A percentile compares a stretch with the other conserved stretches of the same genome.
These are phyloP conservation scores for Fusarium avenaceum DNA, from an alignment of 2,329 filamentous ascomycete species.

Conservation along the genomic window DNA sequence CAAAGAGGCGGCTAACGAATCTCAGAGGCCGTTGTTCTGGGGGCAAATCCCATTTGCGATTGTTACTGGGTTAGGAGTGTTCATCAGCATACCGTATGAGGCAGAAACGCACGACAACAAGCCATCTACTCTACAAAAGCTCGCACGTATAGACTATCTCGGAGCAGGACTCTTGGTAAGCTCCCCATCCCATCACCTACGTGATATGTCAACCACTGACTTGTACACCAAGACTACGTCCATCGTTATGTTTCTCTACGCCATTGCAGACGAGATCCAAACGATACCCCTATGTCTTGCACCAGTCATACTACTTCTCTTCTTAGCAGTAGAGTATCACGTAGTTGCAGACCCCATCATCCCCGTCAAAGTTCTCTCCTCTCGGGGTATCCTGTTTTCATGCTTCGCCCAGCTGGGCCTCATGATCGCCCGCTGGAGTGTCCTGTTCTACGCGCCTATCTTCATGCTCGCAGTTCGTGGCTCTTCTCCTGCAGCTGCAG, in stretches of 20 bases:
- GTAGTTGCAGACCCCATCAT: conserved; percentile 79
- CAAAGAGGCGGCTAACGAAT: conserved; percentile 12
- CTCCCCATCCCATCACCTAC: neutral
- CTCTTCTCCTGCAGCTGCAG: conserved; percentile 77
- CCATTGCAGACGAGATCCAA: conserved; percentile 74
- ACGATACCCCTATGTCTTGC: conserved; percentile 72
- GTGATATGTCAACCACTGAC: conserved; percentile 11
- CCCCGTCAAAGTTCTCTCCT: conserved; percentile 77
- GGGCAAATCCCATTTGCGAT: conserved; percentile 76
- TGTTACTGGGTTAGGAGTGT: conserved; percentile 71
- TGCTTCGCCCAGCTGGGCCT: conserved; percentile 81
- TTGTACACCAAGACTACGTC: conserved; percentile 63
- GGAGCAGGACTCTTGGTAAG: conserved; percentile 76
- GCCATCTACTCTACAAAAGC: conserved; percentile 62
- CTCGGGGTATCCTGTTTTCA: conserved; percentile 77
- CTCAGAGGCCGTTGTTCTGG: conserved; percentile 78
- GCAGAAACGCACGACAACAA: conserved; percentile 26
- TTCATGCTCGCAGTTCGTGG: conserved; percentile 82
- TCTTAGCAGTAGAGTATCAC: conserved; percentile 74
- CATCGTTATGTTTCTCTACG: conserved; percentile 79
- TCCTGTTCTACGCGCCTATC: conserved; percentile 85
- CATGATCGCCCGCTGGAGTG: conserved; percentile 84
- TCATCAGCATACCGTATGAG: conserved; percentile 71
- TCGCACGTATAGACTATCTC: conserved; percentile 79
- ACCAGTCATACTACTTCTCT: conserved; percentile 62